Evolutionary conservation across 129 eudicot species (phyloP).

Genomic region (Helianthus tuberosus): DNA sequence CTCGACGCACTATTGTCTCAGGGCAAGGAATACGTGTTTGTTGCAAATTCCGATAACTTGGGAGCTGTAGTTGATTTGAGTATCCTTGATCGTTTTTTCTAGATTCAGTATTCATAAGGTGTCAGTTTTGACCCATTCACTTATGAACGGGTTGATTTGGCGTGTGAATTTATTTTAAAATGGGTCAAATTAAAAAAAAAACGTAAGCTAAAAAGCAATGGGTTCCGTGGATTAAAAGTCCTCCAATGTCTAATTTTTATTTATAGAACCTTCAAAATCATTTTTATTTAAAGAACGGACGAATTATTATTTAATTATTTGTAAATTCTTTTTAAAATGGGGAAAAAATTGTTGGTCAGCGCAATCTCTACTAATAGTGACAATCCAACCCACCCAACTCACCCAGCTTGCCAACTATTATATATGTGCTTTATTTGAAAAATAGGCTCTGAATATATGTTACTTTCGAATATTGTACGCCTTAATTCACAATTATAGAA

Average conservation of each 20-base stretch:
- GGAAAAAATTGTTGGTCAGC: too few species aligned
- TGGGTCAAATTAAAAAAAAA: too few species aligned
- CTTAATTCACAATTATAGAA: conserved; percentile 69
- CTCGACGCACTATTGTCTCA: conserved; percentile 81
- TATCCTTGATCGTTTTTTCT: conserved; percentile 53
- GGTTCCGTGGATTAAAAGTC: too few species aligned
- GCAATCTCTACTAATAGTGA: background rate
- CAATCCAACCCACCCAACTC: background rate
- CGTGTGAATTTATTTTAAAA: too few species aligned
- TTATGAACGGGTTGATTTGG: background rate
- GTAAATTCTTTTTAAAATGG: too few species aligned
- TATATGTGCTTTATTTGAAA: background rate
- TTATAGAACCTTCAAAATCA: too few species aligned
- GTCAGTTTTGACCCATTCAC: background rate
- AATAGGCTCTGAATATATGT: background rate
- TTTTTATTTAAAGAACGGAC: too few species aligned
- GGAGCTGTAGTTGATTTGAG: conserved; percentile 96
- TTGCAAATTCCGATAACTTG: conserved; percentile 96
- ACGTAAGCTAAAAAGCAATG: too few species aligned
- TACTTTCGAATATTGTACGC: conserved; percentile 20
- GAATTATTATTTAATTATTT: too few species aligned
- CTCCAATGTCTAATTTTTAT: too few species aligned
- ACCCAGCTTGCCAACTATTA: background rate
- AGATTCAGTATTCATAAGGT: conserved; percentile 5
- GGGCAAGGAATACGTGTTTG: conserved; percentile 97